Conservation (phyloP, 768 basidiomycete species). For the Mycena filopes region DNA sequence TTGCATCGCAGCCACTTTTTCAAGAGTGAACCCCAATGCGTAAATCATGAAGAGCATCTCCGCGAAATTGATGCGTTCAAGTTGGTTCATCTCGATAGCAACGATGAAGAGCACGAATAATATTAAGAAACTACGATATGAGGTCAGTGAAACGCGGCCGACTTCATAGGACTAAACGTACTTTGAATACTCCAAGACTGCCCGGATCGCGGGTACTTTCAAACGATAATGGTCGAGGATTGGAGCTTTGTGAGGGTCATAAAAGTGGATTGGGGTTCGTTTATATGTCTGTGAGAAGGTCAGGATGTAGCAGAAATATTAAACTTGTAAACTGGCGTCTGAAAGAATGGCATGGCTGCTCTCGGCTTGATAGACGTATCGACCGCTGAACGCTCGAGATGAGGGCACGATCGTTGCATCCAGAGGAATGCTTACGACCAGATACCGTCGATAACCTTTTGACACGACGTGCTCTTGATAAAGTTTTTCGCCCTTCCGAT, state of each 20-base stretch:
- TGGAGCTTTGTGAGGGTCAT: constrained; percentile 93
- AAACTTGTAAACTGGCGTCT: constrained; percentile 73
- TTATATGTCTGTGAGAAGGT: constrained; percentile 80
- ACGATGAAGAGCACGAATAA: constrained; percentile 83
- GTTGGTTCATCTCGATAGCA: constrained; percentile 79
- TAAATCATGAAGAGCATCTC: constrained; percentile 86
- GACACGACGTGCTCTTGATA: constrained; percentile 89
- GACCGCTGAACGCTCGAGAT: constrained; percentile 63
- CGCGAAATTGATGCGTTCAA: constrained; percentile 66
- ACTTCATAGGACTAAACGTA: constrained; percentile 42
- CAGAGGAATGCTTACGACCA: constrained; percentile 66
- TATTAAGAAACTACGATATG: constrained; percentile 70
- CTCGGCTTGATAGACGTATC: constrained; percentile 91
- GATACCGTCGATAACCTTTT: constrained; percentile 88
- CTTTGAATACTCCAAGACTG: constrained; percentile 92
- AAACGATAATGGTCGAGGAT: constrained; percentile 98
- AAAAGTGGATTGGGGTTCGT: constrained; percentile 89
- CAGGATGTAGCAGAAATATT: too few species aligned
- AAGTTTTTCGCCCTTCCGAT: constrained; percentile 88
- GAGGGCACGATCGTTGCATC: background rate
- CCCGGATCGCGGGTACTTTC: constrained; percentile 93
- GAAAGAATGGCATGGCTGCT: constrained; percentile 91
- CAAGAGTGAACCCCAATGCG: constrained; percentile 85
- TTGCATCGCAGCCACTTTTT: constrained; percentile 94
- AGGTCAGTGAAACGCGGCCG: constrained; percentile 15